phyloP scores from a whole-genome alignment of 257 asterid genomes.

The Fraxinus americana region DNA sequence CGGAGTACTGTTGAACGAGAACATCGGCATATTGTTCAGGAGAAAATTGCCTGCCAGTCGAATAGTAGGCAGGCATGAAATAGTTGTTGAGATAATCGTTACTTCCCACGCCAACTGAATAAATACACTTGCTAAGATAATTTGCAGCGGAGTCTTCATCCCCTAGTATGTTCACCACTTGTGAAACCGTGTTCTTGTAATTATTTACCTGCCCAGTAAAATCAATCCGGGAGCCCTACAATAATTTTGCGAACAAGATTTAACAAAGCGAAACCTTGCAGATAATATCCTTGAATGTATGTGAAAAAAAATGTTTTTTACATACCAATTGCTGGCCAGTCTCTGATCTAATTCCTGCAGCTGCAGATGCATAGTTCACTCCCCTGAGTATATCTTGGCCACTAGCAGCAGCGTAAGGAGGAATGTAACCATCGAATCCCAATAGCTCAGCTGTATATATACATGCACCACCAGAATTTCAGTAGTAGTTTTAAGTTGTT shows the following conservation, averaged over 20 bases:
- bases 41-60: constrained; percentile 36
- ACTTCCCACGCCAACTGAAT: constrained; percentile 56
- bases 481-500: background rate
- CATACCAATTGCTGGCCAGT: constrained; percentile 78
- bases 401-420: constrained; percentile 58
- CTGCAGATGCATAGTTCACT: constrained; percentile 86
- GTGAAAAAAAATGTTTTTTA: background rate
- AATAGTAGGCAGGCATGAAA: constrained; percentile 51
- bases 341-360: constrained; percentile 82
- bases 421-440: constrained; percentile 65
- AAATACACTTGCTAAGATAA: constrained; percentile 52
- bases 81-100: constrained; percentile 68
- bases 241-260: background rate
- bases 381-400: constrained; percentile 64
- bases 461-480: background rate
- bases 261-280: background rate
- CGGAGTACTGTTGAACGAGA: constrained; percentile 52
- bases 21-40: constrained; percentile 52
- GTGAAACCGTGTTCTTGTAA: constrained; percentile 71
- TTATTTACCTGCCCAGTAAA: constrained; percentile 69
- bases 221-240: constrained; percentile 68
- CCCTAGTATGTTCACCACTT: constrained; percentile 55
- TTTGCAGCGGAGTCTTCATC: constrained; percentile 47
- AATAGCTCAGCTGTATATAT: constrained; percentile 58
- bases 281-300: background rate